A percentile compares a stretch with the other conserved stretches of the same genome.
These are phyloP conservation scores for Triglochin maritima DNA, from an alignment of 106 monocot species.

Conservation along the genomic window DNA sequence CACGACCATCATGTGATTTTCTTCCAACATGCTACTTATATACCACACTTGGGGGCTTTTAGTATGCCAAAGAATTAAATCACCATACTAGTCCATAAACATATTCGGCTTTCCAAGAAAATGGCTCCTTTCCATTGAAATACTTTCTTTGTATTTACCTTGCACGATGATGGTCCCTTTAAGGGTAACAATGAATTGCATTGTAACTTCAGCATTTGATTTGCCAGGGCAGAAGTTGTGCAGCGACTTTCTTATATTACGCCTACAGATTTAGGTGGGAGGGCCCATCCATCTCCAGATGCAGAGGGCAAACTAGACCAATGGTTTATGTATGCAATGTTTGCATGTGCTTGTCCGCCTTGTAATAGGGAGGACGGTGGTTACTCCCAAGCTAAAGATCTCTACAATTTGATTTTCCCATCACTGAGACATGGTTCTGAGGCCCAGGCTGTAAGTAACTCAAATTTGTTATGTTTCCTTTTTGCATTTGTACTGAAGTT, in stretches of 20 bases:
- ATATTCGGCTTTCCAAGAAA: too few relatives aligned
- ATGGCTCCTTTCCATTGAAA: too few relatives aligned
- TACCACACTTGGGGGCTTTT: too few relatives aligned
- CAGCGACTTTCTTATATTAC: slow-evolving; percentile 75
- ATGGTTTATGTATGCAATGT: slow-evolving; percentile 95
- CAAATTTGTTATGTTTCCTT: slow-evolving; percentile 1
- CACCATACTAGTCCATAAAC: too few relatives aligned
- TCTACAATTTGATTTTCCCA: slow-evolving; percentile 87
- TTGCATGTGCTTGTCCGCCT: slow-evolving; percentile 89
- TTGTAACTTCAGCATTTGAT: background rate
- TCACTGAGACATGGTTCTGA: slow-evolving; percentile 89
- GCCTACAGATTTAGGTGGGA: slow-evolving; percentile 80
- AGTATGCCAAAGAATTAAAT: too few relatives aligned
- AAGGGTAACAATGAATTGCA: background rate
- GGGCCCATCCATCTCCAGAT: slow-evolving; percentile 75
- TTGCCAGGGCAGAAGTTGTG: slow-evolving; percentile 64
- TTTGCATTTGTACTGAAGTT: too few relatives aligned
- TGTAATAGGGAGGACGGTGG: slow-evolving; percentile 63
- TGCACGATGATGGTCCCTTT: background rate
- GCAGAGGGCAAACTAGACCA: slow-evolving; percentile 82
- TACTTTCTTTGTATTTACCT: too few relatives aligned
- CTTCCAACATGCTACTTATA: too few relatives aligned
- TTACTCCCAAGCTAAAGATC: slow-evolving; percentile 48
- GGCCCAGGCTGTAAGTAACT: slow-evolving; percentile 63
- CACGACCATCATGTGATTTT: too few relatives aligned